Evolutionary conservation across 345 rosid species (phyloP).

Genomic region (Citrus unshiu): DNA sequence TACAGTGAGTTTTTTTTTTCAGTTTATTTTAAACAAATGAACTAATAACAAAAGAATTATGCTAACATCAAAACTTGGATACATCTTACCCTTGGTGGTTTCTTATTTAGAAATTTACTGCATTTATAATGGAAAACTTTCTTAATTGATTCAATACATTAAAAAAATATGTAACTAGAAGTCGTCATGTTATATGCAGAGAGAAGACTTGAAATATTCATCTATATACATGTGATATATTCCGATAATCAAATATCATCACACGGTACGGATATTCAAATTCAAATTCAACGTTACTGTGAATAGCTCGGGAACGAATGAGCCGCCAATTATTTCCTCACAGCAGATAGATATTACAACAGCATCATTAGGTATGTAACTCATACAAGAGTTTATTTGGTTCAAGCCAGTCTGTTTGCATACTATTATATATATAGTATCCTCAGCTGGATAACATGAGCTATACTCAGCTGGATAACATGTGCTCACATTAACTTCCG

Average conservation of each 20-base stretch:
- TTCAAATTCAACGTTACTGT: not conserved
- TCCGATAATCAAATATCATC: not conserved
- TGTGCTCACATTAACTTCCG: not conserved
- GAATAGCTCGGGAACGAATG: not conserved
- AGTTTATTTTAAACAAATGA: too few relatives aligned
- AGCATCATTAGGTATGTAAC: not conserved
- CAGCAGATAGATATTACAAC: not conserved
- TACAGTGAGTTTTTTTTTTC: rapidly evolving
- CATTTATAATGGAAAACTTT: too few relatives aligned
- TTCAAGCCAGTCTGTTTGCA: not conserved
- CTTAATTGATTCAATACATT: too few relatives aligned
- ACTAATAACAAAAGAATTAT: too few relatives aligned
- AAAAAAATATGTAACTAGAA: not conserved
- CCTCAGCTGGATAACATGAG: not conserved
- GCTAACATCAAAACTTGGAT: too few relatives aligned
- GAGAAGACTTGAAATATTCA: not conserved
- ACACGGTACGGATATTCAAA: too few relatives aligned
- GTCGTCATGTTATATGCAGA: not conserved
- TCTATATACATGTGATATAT: not conserved
- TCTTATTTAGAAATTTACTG: too few relatives aligned
- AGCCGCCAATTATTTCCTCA: not conserved
- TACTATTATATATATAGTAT: not conserved
- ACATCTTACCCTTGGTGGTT: too few relatives aligned
- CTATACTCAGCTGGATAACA: not conserved
- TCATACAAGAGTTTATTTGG: not conserved